phyloP scores from a whole-genome alignment of 164 flowering plant species.

The Hamamelis virginiana region DNA sequence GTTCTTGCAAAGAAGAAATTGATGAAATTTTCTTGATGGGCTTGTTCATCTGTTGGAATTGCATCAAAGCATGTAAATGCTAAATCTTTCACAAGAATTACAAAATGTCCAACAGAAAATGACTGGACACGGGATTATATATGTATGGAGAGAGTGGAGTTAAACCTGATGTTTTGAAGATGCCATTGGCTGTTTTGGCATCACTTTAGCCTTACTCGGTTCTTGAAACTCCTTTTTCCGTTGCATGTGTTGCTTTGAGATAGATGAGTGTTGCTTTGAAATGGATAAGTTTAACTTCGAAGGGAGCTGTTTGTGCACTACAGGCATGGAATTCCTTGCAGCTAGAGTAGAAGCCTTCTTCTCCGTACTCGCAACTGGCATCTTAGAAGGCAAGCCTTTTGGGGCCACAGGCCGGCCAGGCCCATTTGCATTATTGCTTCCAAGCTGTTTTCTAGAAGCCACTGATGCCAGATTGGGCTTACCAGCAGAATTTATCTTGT shows the following conservation, averaged over 20 bases:
- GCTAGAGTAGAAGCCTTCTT: conserved; percentile 33
- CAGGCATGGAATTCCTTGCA: conserved; percentile 31
- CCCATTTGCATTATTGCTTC: conserved; percentile 48
- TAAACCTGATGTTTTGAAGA: conserved; percentile 59
- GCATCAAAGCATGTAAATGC: background rate
- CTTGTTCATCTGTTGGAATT: conserved; percentile 30
- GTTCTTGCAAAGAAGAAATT: conserved; percentile 30
- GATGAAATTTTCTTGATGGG: conserved; percentile 38
- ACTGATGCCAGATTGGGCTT: conserved; percentile 33
- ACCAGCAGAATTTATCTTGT: conserved; percentile 29
- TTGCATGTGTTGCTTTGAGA: conserved; percentile 33
- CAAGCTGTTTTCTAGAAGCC: conserved; percentile 43
- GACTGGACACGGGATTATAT: background rate
- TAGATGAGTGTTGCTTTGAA: too few relatives aligned
- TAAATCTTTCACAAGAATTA: background rate
- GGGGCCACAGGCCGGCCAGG: conserved; percentile 58
- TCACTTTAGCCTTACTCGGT: conserved; percentile 31
- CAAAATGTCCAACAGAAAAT: background rate
- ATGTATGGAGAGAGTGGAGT: background rate
- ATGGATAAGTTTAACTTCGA: conserved; percentile 28
- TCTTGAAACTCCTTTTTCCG: conserved; percentile 35
- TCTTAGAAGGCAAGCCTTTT: conserved; percentile 38
- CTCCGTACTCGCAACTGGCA: conserved; percentile 16
- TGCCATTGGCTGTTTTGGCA: conserved; percentile 33
- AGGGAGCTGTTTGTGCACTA: conserved; percentile 34